Evolutionary conservation across 2,329 filamentous ascomycete species (phyloP).

Genomic region (Acarospora socialis): DNA sequence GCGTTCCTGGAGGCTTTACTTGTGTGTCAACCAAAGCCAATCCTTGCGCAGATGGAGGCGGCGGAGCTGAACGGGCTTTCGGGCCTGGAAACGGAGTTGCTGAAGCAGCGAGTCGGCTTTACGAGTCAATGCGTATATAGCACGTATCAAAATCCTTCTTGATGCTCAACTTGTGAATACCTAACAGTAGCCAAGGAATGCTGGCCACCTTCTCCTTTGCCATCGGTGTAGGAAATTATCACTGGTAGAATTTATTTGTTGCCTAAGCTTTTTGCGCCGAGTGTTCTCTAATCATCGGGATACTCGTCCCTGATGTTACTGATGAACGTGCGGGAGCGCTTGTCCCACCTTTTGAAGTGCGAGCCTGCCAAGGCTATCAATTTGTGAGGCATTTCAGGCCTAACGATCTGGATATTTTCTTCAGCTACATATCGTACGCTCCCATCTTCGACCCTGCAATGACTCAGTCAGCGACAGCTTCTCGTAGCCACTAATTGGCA

Average conservation of each 20-base stretch:
- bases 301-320: constrained; percentile 75
- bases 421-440: constrained; percentile 63
- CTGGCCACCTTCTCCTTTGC: too few relatives aligned
- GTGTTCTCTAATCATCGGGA: constrained; percentile 72
- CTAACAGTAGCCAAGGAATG: too few relatives aligned
- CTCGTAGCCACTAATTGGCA: constrained; percentile 1
- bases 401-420: constrained; percentile 60
- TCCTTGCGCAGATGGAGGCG: constrained; percentile 38
- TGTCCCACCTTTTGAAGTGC: constrained; percentile 80
- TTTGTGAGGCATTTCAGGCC: constrained; percentile 29
- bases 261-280: too few relatives aligned
- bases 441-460: constrained; percentile 47
- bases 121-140: constrained; percentile 2
- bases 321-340: constrained; percentile 51
- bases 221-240: too few relatives aligned
- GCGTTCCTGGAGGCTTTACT: constrained; percentile 31
- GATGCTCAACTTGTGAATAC: too few relatives aligned
- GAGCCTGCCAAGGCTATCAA: constrained; percentile 61
- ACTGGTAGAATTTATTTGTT: too few relatives aligned
- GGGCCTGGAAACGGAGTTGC: constrained; percentile 22
- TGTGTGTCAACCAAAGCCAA: constrained; percentile 29
- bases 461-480: constrained; percentile 12
- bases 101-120: constrained; percentile 21
- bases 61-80: constrained; percentile 29
- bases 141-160: neutral